Evolutionary conservation across 306 rosid species (phyloP), one percentile per base, ranked within the genome.

Genomic region (Neltuma alba): DNA sequence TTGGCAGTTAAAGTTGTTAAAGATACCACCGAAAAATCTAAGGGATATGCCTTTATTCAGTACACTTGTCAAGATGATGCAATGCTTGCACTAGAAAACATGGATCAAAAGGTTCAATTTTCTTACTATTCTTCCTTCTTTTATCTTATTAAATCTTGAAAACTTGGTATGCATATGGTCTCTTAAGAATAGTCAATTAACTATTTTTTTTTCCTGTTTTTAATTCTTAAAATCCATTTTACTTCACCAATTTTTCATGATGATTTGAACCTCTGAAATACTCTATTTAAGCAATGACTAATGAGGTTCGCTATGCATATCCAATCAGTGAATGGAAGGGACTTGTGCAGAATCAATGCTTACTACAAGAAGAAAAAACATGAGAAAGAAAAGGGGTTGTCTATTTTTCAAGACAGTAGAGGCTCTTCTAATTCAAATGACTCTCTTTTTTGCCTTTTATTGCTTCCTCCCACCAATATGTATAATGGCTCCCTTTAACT

Each of bases 31-130:
- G 83, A 84, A 81, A 85, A 85, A 77, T 84, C 96, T 1, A 95
- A 85, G 81, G 99, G 99, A 36, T 83, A 63, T 77, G 99, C 99
- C n/a, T 95, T 90, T 78, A 89, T 95, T 84, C 99, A 92, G 38
- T 95, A 87, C 69, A 89, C 91, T 30, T 71, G 83, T 82, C 97
- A 87, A 81, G 94, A 90, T 48, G 96, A 86, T 30, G 98, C 98
- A 23, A 77, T 95, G 91, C 92, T 84, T 65, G 99, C 99, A 23
- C 75, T 92, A 36, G 99, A 95, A 83, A 91, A 77, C 52, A 95
- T 92, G 99, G 99, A 95, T 85, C 69, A 80, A 85, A 89, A 91
- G 99, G 99, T 95, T 84, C 30, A 18, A 40, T 68, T 21, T 76
- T 71, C 61, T 66, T 23, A 69, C 50, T 72, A 16, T 58, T 27